Base-by-base conservation (phyloP, 352 stramenopile genomes). In the Pythium brachiatum region DNA sequence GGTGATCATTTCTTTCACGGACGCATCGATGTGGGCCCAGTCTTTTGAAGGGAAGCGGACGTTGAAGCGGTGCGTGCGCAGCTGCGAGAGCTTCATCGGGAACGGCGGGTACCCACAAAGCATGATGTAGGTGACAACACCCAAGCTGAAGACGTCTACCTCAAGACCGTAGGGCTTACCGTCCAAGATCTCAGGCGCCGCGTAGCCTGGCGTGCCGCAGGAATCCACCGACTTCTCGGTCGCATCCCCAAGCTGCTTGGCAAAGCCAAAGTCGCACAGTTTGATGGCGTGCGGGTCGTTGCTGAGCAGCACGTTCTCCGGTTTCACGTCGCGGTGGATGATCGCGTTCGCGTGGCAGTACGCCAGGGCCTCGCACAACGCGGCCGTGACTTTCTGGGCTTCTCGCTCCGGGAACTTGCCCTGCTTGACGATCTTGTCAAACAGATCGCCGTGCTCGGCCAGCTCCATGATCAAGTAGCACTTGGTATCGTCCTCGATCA, bases 381-480 rank as follows among this genome's bases (percentile, higher is more conserved):
- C 82, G 7, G 74, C 84, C 26, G 80, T 57, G 32, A 95, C 79
- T 43, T 77, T 76, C 47, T 95, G 86, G 0, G 83, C 83, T 27
- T 93, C 83, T 8, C 57, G 61, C 57, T 87, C 72, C 0, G 71
- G 69, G 46, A 94, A 88, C 38, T 88, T 90, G 62, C 84, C 86
- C 46, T 89, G 77, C 48, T 92, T 92, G 31, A 92, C 86, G 54
- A 95, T 91, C n/a, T 83, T 76, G 56, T 95, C 87, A 25, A 96
- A 94, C 20, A 94, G 60, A 55, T 94, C 86, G 26, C 94, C 94
- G 53, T 96, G 84, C 67, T 95, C 88, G 32, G 97, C 96, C 23
- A 98, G 79, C 69, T 99, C 96, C 53, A 98, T 98, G 20, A 99
- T 92, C 64, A 99, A 81, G 69, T 99, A 99, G 81, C 96, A 99